Percentiles rank a stretch among this genome's conserved stretches.
phyloP scores from a whole-genome alignment of 441 rosid genomes.

The Cnidoscolus chayamansa region DNA sequence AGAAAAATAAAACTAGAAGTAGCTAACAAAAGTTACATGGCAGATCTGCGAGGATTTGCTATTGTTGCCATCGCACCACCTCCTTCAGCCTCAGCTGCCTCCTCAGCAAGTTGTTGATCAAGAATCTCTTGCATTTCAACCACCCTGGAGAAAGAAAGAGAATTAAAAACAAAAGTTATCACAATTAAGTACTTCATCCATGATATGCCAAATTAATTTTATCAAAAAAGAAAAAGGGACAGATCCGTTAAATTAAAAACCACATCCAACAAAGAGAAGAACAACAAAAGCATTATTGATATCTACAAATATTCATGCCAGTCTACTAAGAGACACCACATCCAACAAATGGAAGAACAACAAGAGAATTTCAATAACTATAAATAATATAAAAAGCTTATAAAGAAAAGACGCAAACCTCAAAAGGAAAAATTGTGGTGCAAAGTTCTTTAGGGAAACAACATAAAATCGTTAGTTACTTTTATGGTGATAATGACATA shows the following conservation, averaged over 20 bases:
- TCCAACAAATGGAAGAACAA: background rate
- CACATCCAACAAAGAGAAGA: background rate
- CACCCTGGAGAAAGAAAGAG: conserved; percentile 49
- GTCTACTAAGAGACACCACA: background rate
- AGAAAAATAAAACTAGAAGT: conserved; percentile 8
- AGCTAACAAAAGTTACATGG: conserved; percentile 51
- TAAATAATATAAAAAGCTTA: background rate
- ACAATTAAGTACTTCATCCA: no score
- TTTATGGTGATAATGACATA: background rate
- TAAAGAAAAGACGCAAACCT: background rate
- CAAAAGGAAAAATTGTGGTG: background rate
- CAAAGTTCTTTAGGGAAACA: background rate
- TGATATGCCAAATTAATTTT: no score
- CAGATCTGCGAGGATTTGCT: conserved; percentile 87
- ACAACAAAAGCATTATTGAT: background rate
- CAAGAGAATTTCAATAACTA: background rate
- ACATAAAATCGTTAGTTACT: conserved; percentile 4
- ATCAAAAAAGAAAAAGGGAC: no score
- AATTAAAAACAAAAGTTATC: background rate
- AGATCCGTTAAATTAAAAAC: background rate
- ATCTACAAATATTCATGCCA: background rate
- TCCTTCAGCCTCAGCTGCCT: conserved; percentile 99
- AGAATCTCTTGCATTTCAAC: conserved; percentile 99
- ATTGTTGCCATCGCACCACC: conserved; percentile 87
- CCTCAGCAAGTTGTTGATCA: conserved; percentile 97